Evolutionary conservation across 345 rosid species (phyloP).

Genomic region (Microthlaspi erraticum): DNA sequence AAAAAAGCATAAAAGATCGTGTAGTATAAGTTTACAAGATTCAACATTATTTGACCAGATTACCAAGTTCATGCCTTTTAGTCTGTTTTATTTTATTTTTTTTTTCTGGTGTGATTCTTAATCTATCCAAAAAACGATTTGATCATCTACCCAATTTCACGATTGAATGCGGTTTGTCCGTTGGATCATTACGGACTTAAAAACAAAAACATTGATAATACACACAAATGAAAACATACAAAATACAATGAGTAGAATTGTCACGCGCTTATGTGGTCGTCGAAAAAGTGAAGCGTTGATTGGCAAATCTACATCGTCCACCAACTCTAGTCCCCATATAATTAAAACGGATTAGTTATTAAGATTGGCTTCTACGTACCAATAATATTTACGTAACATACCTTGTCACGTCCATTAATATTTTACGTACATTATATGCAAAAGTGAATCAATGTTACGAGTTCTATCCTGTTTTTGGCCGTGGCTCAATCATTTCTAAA

Average conservation of each 20-base stretch:
- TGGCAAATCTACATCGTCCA: conserved; percentile 34
- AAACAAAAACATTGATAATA: conserved; percentile 14
- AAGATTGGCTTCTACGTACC: conserved; percentile 28
- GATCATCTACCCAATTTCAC: not conserved
- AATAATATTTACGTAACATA: not conserved
- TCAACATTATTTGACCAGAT: too few relatives aligned
- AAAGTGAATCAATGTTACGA: conserved; percentile 3
- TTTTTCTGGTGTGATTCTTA: too few relatives aligned
- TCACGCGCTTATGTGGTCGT: conserved; percentile 8
- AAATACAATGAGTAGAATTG: conserved; percentile 22
- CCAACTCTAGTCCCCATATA: conserved; percentile 25
- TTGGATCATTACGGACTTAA: not conserved
- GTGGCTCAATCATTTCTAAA: conserved; percentile 7
- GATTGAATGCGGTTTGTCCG: not conserved
- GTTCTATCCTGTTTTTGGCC: not conserved
- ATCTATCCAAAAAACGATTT: too few relatives aligned
- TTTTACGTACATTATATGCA: not conserved
- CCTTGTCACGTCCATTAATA: conserved; percentile 7
- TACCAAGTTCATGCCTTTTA: too few relatives aligned
- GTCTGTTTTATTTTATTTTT: too few relatives aligned
- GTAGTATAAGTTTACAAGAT: too few relatives aligned
- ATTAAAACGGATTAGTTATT: conserved; percentile 6
- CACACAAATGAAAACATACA: conserved; percentile 13
- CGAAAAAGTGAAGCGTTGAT: conserved; percentile 21
- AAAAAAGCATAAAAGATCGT: too few relatives aligned